phyloP scores from a whole-genome alignment of 192 early-diverging fungal genomes.

The Phycomyces blakesleeanus region DNA sequence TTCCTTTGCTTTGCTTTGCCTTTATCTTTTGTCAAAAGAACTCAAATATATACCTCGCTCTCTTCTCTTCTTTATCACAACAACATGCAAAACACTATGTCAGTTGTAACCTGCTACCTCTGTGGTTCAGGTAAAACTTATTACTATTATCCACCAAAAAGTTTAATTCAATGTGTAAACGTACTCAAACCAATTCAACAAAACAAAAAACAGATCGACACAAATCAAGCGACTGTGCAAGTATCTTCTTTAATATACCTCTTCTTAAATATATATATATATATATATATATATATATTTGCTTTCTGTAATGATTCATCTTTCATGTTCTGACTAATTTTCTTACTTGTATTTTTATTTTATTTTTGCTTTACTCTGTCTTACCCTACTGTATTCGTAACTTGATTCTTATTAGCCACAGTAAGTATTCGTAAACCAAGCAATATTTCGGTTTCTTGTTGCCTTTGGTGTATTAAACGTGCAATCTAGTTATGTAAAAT shows the following conservation, averaged over 20 bases:
- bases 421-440: not conserved
- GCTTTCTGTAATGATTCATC: not conserved
- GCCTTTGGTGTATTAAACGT: not conserved
- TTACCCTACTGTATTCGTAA: no score
- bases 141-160: not conserved
- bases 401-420: no score
- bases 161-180: no score
- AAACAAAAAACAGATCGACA: not conserved
- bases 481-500: not conserved
- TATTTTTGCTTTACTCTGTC: no score
- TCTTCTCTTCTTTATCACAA: not conserved
- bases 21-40: not conserved
- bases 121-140: slow-evolving; percentile 12
- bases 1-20: not conserved
- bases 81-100: not conserved
- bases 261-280: not conserved
- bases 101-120: slow-evolving; percentile 1
- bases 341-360: not conserved
- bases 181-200: not conserved
- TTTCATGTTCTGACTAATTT: no score
- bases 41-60: not conserved
- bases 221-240: slow-evolving; percentile 13
- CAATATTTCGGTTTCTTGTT: no score
- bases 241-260: not conserved
- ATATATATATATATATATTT: no score